A percentile compares a stretch with the other conserved stretches of the same genome.
phyloP scores from a whole-genome alignment of 2,329 filamentous ascomycete genomes.

The Fonsecaea pedrosoi region DNA sequence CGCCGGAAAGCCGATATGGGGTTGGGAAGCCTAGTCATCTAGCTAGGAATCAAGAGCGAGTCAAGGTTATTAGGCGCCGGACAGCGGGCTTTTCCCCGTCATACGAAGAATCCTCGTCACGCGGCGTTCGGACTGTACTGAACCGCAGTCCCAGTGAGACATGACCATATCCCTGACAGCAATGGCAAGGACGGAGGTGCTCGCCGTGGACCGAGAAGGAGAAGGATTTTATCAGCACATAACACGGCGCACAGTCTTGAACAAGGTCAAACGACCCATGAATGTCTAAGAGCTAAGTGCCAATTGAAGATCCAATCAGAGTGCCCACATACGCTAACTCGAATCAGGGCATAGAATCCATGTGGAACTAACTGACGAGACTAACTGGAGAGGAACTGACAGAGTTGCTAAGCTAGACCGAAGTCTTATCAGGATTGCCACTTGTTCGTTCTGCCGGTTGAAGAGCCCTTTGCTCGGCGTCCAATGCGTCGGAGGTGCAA shows the following conservation, averaged over 20 bases:
- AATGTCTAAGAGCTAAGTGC: slow-evolving; percentile 3
- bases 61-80: background rate
- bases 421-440: slow-evolving; percentile 15
- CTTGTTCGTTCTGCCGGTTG: background rate
- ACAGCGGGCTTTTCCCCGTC: slow-evolving; percentile 1
- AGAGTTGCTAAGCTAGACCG: slow-evolving; percentile 17
- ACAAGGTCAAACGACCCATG: slow-evolving; percentile 15
- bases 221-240: background rate
- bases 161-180: background rate
- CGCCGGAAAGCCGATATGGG: background rate
- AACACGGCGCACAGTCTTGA: background rate
- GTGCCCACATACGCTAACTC: slow-evolving; percentile 24
- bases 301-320: slow-evolving; percentile 21
- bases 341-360: slow-evolving; percentile 22
- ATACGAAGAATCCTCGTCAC: background rate
- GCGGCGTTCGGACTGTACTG: background rate
- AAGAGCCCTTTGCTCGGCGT: background rate
- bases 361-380: slow-evolving; percentile 14
- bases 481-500: background rate
- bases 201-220: background rate
- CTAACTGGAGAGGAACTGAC: slow-evolving; percentile 22
- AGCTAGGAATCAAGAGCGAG: background rate
- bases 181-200: background rate
- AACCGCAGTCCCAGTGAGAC: background rate
- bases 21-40: background rate